phyloP scores from a whole-genome alignment of 2,329 filamentous ascomycete species.

The Trichoderma sp. region DNA sequence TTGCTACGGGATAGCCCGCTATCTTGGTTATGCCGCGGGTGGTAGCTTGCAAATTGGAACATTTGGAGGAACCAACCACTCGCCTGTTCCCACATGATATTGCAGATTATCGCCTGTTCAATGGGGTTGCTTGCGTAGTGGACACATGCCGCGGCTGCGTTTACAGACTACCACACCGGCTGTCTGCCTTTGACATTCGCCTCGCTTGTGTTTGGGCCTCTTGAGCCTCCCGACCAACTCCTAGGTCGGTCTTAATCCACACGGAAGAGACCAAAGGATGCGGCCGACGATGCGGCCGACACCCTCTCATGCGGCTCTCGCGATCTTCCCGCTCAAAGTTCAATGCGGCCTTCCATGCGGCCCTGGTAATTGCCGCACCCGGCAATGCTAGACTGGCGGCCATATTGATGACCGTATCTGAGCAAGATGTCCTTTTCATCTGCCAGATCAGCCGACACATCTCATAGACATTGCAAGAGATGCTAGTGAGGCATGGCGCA shows the following conservation, averaged over 20 bases:
- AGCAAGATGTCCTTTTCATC: background rate
- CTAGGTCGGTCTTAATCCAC: background rate
- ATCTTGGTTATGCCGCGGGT: background rate
- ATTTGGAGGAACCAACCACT: slow-evolving; percentile 1
- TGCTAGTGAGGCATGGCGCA: slow-evolving; percentile 12
- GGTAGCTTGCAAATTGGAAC: background rate
- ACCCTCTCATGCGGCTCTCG: background rate
- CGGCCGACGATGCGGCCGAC: slow-evolving; percentile 5
- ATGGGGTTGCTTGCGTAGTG: background rate
- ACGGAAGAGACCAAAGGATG: background rate
- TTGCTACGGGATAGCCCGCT: background rate
- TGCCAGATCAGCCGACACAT: slow-evolving; percentile 1
- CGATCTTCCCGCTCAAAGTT: slow-evolving; percentile 20
- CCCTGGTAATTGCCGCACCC: slow-evolving; percentile 14
- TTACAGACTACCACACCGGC: background rate
- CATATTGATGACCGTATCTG: background rate
- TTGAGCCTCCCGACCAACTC: background rate
- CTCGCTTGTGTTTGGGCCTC: background rate
- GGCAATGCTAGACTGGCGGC: slow-evolving; percentile 9
- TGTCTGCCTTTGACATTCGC: slow-evolving; percentile 1
- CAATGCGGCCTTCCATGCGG: slow-evolving; percentile 22
- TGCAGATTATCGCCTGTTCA: background rate
- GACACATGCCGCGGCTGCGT: slow-evolving; percentile 6
- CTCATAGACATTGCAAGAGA: background rate
- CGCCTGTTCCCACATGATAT: background rate